phyloP scores from a whole-genome alignment of 2,329 filamentous ascomycete species.

The Chalaropsis thielavioides region DNA sequence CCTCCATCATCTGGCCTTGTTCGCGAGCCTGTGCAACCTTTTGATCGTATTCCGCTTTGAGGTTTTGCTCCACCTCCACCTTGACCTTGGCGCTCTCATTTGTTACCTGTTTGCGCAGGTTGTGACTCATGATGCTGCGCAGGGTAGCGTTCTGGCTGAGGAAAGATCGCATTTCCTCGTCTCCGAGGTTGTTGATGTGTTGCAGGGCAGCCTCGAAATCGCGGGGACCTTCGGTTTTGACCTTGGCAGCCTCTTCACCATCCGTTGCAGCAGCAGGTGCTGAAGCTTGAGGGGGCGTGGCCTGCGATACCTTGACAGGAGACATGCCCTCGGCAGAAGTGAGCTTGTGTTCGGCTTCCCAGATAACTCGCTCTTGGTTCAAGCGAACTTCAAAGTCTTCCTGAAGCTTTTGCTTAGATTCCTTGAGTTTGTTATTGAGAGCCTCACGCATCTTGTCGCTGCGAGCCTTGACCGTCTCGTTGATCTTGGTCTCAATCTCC shows the following conservation, averaged over 20 bases:
- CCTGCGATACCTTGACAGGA: constrained; percentile 18
- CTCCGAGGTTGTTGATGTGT: constrained; percentile 24
- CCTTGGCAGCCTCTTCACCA: constrained; percentile 26
- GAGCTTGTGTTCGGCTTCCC: constrained; percentile 38
- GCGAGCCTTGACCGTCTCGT: constrained; percentile 46
- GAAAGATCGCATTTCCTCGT: constrained; percentile 43
- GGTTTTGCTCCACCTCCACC: constrained; percentile 35
- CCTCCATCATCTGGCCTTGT: constrained; percentile 55
- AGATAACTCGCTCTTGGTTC: constrained; percentile 49
- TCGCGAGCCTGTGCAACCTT: constrained; percentile 41
- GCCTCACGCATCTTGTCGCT: constrained; percentile 55
- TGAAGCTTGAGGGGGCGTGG: constrained; percentile 20
- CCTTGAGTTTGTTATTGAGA: constrained; percentile 55
- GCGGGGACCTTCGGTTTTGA: constrained; percentile 33
- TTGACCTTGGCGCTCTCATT: constrained; percentile 47
- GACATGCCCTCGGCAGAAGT: constrained; percentile 19
- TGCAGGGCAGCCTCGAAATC: constrained; percentile 14
- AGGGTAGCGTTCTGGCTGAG: constrained; percentile 42
- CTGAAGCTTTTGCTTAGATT: constrained; percentile 41
- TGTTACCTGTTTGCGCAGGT: constrained; percentile 57
- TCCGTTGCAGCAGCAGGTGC: constrained; percentile 22
- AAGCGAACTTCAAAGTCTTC: constrained; percentile 36
- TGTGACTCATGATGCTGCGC: constrained; percentile 43
- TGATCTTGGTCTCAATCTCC: constrained; percentile 48
- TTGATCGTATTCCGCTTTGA: constrained; percentile 36